Percentiles rank a stretch among this genome's conserved stretches.
Conservation (phyloP, 495 filamentous ascomycete species). For the Penicillium robsamsonii region DNA sequence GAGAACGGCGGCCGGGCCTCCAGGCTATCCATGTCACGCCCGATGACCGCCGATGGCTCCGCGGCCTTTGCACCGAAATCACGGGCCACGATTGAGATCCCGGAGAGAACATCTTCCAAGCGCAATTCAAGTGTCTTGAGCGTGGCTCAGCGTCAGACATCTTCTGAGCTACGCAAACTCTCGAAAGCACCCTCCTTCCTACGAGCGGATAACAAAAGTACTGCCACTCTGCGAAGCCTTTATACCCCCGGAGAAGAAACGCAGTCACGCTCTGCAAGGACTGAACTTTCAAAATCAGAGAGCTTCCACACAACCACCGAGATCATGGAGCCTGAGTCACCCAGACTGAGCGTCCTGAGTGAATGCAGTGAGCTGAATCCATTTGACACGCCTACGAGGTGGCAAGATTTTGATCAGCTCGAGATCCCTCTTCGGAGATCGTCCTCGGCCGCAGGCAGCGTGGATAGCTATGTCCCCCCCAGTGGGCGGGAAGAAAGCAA, state of each 20-base stretch:
- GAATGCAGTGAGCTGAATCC: conserved; percentile 76
- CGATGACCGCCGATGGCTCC: conserved; percentile 24
- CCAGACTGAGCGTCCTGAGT: conserved; percentile 71
- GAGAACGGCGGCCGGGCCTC: conserved; percentile 25
- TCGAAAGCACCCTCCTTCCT: conserved; percentile 66
- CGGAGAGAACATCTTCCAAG: conserved; percentile 41
- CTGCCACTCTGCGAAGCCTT: conserved; percentile 63
- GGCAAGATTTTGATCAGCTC: conserved; percentile 30
- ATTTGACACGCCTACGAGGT: conserved; percentile 41
- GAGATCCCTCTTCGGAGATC: conserved; percentile 35
- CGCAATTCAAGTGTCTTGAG: conserved; percentile 18
- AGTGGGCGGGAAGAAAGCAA: conserved; percentile 19
- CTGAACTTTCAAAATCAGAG: conserved; percentile 37
- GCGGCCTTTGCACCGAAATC: conserved; percentile 30
- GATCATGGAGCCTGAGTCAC: conserved; percentile 47
- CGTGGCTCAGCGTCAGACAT: conserved; percentile 17
- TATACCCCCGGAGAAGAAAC: conserved; percentile 51
- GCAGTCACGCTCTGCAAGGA: conserved; percentile 31
- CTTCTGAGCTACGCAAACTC: conserved; percentile 31
- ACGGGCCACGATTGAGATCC: conserved; percentile 35
- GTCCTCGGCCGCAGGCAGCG: conserved; percentile 15
- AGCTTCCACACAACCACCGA: conserved; percentile 38
- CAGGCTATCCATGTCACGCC: conserved; percentile 27
- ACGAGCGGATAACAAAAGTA: conserved; percentile 58
- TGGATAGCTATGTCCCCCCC: conserved; percentile 20